A percentile compares a stretch with the other conserved stretches of the same genome.
These are phyloP conservation scores for Physcomitrellopsis africana DNA, from an alignment of 225 moss, liverwort and hornwort genomes.

Conservation along the genomic window DNA sequence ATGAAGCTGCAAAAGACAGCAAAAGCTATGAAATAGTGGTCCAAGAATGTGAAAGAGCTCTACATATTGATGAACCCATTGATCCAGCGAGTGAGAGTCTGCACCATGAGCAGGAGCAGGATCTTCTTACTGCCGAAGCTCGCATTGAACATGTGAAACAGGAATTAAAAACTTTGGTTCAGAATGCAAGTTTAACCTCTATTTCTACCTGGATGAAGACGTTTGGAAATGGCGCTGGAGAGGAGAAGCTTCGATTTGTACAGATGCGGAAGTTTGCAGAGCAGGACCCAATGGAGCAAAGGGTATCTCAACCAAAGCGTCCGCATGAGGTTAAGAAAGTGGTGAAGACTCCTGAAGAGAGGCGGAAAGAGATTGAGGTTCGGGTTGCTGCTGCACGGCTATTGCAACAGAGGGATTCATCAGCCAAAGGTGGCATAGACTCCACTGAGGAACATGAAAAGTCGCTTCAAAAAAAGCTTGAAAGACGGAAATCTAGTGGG, in stretches of 20 bases:
- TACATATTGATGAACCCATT: conserved; percentile 43
- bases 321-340: conserved; percentile 48
- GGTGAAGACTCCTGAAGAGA: conserved; percentile 50
- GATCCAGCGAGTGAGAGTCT: conserved; percentile 55
- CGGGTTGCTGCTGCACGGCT: conserved; percentile 56
- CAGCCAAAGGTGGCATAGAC: conserved; percentile 23
- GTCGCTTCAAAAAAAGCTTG: conserved; percentile 35
- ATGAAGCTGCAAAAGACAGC: conserved; percentile 51
- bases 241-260: conserved; percentile 53
- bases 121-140: conserved; percentile 42
- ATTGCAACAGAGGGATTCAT: conserved; percentile 43
- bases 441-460: conserved; percentile 36
- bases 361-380: conserved; percentile 57
- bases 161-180: conserved; percentile 45
- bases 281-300: conserved; percentile 53
- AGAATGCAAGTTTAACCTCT: conserved; percentile 50
- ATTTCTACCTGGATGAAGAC: conserved; percentile 59
- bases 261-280: conserved; percentile 52
- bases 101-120: conserved; percentile 47
- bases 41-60: conserved; percentile 50
- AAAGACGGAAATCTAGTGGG: conserved; percentile 44
- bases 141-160: conserved; percentile 47
- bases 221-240: conserved; percentile 45
- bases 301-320: conserved; percentile 48
- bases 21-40: conserved; percentile 49